Percentiles rank a stretch among this genome's conserved stretches.
Conservation (phyloP, 2,329 filamentous ascomycete species). For the Aureobasidium sp. region DNA sequence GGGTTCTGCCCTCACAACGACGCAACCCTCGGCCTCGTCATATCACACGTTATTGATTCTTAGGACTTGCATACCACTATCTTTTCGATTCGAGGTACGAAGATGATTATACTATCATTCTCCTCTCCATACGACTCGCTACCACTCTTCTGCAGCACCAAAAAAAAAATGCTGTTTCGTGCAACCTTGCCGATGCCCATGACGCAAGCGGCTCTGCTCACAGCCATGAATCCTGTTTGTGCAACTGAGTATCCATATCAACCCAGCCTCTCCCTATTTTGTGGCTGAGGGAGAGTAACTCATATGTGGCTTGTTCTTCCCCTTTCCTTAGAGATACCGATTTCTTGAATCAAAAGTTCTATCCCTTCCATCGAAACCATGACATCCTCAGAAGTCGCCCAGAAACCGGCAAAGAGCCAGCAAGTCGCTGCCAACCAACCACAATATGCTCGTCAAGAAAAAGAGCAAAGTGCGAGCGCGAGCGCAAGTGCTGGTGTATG, state of each 20-base stretch:
- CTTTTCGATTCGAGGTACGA: neutral
- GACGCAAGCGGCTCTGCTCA: conserved; percentile 11
- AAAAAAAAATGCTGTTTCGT: neutral
- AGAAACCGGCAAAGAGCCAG: conserved; percentile 12
- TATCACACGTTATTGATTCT: neutral
- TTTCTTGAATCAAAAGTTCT: neutral
- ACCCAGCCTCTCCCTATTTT: conserved; percentile 1
- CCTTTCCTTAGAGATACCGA: neutral
- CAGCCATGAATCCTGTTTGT: conserved; percentile 9
- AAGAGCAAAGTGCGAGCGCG: conserved; percentile 25
- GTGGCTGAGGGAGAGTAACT: neutral
- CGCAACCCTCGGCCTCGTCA: neutral
- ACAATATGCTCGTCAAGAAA: conserved; percentile 17
- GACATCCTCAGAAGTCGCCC: conserved; percentile 16
- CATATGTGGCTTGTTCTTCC: neutral
- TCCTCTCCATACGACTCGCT: neutral
- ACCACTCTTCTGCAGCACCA: neutral
- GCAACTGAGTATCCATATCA: neutral
- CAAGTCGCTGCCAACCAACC: conserved; percentile 7
- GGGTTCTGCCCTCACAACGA: neutral
- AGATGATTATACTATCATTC: no score
- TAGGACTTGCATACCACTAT: neutral
- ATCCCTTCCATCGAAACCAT: neutral
- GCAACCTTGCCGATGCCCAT: neutral
- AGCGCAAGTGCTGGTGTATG: conserved; percentile 24